Evolutionary conservation across 2,329 filamentous ascomycete species (phyloP).

Genomic region (Hypoxylon sp.): DNA sequence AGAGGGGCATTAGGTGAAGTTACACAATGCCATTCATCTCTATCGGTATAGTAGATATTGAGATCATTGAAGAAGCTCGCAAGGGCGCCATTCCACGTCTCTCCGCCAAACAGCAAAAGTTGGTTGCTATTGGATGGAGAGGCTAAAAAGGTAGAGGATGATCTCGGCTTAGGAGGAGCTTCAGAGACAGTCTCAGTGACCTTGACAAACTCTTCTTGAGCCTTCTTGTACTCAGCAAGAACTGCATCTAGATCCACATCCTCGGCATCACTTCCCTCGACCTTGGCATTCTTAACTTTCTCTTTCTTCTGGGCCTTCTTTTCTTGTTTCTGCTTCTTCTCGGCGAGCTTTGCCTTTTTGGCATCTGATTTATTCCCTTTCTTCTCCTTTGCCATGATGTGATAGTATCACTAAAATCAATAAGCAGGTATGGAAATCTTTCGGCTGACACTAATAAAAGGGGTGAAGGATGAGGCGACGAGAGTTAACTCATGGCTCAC

Average conservation of each 20-base stretch:
- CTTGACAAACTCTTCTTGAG: slow-evolving; percentile 94
- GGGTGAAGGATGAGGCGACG: neutral
- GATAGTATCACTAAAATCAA: neutral
- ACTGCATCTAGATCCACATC: slow-evolving; percentile 94
- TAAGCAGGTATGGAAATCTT: neutral
- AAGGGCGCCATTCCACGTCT: slow-evolving; percentile 92
- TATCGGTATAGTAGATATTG: slow-evolving; percentile 79
- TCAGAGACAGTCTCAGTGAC: slow-evolving; percentile 83
- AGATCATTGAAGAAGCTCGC: slow-evolving; percentile 78
- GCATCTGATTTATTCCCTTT: slow-evolving; percentile 55
- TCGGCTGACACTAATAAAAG: neutral
- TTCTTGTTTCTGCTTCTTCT: slow-evolving; percentile 81
- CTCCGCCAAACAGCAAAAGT: slow-evolving; percentile 90
- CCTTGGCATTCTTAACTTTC: slow-evolving; percentile 76
- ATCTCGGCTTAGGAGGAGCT: slow-evolving; percentile 79
- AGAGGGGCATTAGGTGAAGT: slow-evolving; percentile 92
- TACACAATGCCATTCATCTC: slow-evolving; percentile 90
- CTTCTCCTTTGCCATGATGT: slow-evolving; percentile 60
- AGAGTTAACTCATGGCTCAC: neutral
- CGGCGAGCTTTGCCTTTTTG: slow-evolving; percentile 64
- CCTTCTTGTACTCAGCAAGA: slow-evolving; percentile 89
- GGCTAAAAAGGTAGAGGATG: slow-evolving; percentile 84
- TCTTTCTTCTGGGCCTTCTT: slow-evolving; percentile 91
- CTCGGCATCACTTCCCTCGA: slow-evolving; percentile 87
- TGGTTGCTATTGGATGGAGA: slow-evolving; percentile 89